Evolutionary conservation across 495 filamentous ascomycete species (phyloP).

Genomic region (Trichoderma orchidacearum): DNA sequence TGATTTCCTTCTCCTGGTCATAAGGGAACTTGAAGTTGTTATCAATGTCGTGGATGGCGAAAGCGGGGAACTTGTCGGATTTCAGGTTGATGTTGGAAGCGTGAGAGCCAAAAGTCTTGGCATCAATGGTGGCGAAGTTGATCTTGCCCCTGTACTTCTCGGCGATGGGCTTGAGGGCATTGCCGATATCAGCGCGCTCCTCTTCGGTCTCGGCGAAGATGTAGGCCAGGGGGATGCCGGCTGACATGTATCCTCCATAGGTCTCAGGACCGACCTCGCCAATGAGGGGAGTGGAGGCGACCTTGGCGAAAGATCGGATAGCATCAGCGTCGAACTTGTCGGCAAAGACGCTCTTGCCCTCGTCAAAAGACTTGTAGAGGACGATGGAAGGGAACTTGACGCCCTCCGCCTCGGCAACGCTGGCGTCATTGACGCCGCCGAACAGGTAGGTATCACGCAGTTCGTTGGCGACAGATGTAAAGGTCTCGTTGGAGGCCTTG

Average conservation of each 20-base stretch:
- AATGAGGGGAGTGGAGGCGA: conserved; percentile 75
- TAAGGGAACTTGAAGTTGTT: conserved; percentile 98
- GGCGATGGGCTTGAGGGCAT: conserved; percentile 48
- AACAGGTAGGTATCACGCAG: conserved; percentile 88
- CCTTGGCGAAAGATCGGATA: conserved; percentile 73
- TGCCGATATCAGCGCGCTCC: conserved; percentile 68
- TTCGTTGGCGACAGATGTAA: conserved; percentile 64
- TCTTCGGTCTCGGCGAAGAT: conserved; percentile 93
- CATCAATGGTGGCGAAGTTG: conserved; percentile 98
- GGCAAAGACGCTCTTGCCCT: conserved; percentile 65
- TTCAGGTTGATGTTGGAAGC: conserved; percentile 96
- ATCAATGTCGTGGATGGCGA: conserved; percentile 90
- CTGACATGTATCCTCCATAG: conserved; percentile 91
- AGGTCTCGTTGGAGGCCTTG: conserved; percentile 72
- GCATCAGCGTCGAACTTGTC: conserved; percentile 56
- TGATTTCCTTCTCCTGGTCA: conserved; percentile 73
- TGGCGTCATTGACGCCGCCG: conserved; percentile 68
- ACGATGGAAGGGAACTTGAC: conserved; percentile 78
- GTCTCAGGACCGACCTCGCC: conserved; percentile 97
- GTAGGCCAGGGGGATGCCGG: conserved; percentile 88
- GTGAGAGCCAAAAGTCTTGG: conserved; percentile 87
- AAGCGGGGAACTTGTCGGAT: conserved; percentile 85
- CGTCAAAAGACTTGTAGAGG: conserved; percentile 96
- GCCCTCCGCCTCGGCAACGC: conserved; percentile 77
- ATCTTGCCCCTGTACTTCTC: conserved; percentile 67